A percentile compares a stretch with the other conserved stretches of the same genome.
Evolutionary conservation across 176 grass and related monocot species (phyloP).

Genomic region (Raddia guianensis): DNA sequence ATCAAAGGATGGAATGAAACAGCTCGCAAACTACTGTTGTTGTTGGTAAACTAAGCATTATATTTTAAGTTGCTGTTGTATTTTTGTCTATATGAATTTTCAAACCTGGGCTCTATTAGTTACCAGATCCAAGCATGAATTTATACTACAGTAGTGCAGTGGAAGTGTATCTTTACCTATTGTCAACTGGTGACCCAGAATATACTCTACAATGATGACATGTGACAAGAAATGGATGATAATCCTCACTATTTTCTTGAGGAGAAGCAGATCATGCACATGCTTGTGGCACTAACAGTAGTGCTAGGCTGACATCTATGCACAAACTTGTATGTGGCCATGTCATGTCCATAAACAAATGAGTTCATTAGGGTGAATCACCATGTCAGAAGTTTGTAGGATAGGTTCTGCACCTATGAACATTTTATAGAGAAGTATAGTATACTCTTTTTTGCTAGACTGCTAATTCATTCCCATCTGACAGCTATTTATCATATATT

Average conservation of each 20-base stretch:
- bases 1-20: neutral
- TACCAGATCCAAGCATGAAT: neutral
- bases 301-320: neutral
- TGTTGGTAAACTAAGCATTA: neutral
- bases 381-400: neutral
- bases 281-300: neutral
- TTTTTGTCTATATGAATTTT: neutral
- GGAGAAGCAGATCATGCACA: neutral
- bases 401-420: neutral
- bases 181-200: neutral
- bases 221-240: neutral
- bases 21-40: neutral
- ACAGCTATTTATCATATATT: neutral
- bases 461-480: neutral
- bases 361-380: slow-evolving; percentile 11
- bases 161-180: neutral
- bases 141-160: neutral
- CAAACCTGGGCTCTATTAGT: neutral
- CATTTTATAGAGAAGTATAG: neutral
- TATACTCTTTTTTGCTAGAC: slow-evolving; percentile 18
- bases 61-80: neutral
- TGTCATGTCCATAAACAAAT: slow-evolving; percentile 17
- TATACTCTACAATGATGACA: neutral
- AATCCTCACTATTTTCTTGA: neutral
- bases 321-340: slow-evolving; percentile 6